phyloP scores from a whole-genome alignment of 2,329 filamentous ascomycete species.

The Lachnellula suecica region DNA sequence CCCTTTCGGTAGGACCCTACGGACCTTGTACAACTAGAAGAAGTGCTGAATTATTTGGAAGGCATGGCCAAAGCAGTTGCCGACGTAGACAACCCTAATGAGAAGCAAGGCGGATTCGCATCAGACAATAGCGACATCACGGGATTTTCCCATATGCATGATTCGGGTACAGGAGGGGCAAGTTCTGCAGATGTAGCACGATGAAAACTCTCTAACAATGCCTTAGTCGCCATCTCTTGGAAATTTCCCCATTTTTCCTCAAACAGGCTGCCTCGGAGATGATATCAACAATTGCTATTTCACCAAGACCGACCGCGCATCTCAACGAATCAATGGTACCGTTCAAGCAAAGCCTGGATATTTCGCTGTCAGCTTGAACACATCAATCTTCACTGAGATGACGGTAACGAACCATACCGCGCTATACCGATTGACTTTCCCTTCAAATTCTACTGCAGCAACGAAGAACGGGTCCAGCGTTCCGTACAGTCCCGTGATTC shows the following conservation, averaged over 20 bases:
- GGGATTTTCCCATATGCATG: constrained; percentile 38
- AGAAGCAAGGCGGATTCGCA: constrained; percentile 57
- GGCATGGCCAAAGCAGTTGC: constrained; percentile 48
- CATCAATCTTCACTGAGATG: constrained; percentile 63
- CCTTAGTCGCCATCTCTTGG: constrained; percentile 57
- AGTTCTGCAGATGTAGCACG: neutral
- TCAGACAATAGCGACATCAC: constrained; percentile 41
- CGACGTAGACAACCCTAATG: constrained; percentile 47
- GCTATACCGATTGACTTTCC: constrained; percentile 66
- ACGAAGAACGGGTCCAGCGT: constrained; percentile 17
- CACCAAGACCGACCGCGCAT: constrained; percentile 47
- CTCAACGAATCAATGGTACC: constrained; percentile 41
- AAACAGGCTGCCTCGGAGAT: constrained; percentile 59
- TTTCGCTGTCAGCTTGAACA: constrained; percentile 60
- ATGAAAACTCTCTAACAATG: neutral
- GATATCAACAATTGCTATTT: constrained; percentile 63
- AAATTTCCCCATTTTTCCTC: constrained; percentile 72
- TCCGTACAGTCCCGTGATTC: constrained; percentile 54
- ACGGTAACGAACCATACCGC: constrained; percentile 65
- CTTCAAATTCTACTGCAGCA: constrained; percentile 32
- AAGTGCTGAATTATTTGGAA: constrained; percentile 25
- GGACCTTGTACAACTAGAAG: neutral
- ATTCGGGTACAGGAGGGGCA: constrained; percentile 44
- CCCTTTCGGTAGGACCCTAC: constrained; percentile 44
- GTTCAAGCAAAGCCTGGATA: constrained; percentile 62